These are phyloP conservation scores for Capronia coronata DNA, from an alignment of 2,329 filamentous ascomycete genomes.

Conservation along the genomic window DNA sequence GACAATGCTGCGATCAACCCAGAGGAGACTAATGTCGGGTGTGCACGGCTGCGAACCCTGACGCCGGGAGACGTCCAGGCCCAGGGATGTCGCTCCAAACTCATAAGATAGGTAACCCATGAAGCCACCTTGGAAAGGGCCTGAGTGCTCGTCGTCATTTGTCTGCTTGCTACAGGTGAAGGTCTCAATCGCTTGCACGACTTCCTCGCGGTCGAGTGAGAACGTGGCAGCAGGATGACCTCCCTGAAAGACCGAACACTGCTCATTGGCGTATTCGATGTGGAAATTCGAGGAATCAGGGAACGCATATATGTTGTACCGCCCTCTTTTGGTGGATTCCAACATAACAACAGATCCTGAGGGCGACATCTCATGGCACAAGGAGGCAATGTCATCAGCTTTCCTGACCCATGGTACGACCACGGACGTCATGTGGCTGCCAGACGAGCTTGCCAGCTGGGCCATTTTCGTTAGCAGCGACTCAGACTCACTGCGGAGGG, in stretches of 20 bases:
- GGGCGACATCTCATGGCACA: conserved; percentile 12
- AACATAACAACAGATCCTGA: conserved; percentile 32
- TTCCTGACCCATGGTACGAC: conserved; percentile 12
- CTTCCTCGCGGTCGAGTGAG: conserved; percentile 5
- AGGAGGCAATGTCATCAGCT: conserved; percentile 23
- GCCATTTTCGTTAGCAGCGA: background rate
- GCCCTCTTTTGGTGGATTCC: conserved; percentile 43
- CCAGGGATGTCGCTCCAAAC: conserved; percentile 54
- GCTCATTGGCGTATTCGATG: conserved; percentile 46
- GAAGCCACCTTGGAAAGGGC: conserved; percentile 72
- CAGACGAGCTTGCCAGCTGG: background rate
- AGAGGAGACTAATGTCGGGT: conserved; percentile 69
- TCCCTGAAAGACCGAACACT: conserved; percentile 1
- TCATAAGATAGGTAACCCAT: conserved; percentile 84
- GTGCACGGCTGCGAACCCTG: conserved; percentile 31
- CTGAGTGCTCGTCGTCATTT: conserved; percentile 17
- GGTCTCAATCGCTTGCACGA: conserved; percentile 7
- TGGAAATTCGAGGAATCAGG: conserved; percentile 52
- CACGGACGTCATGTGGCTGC: background rate
- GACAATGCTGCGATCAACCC: conserved; percentile 70
- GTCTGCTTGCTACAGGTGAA: conserved; percentile 12
- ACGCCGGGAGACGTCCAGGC: conserved; percentile 44
- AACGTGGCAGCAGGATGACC: background rate
- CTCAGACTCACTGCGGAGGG: background rate
- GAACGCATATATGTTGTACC: conserved; percentile 68